Evolutionary conservation across 345 rosid species (phyloP).

Genomic region (Orychophragmus violaceus): DNA sequence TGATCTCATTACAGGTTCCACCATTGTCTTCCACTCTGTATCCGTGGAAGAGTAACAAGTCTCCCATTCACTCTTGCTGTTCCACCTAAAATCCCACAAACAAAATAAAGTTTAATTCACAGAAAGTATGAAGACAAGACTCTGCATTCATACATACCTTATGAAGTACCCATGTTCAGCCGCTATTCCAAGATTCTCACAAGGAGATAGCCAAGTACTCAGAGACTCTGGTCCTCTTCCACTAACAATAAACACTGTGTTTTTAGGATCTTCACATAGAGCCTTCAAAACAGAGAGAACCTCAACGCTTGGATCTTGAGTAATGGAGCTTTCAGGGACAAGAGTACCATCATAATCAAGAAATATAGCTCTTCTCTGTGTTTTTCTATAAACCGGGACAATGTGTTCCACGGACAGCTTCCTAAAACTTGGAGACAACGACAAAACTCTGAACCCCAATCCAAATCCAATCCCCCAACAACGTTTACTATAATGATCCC

Average conservation of each 20-base stretch:
- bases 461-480: slow-evolving; percentile 45
- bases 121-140: too few species aligned
- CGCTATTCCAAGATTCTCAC: slow-evolving; percentile 40
- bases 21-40: slow-evolving; percentile 43
- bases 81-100: slow-evolving; percentile 37
- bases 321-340: slow-evolving; percentile 30
- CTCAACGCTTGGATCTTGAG: slow-evolving; percentile 28
- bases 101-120: too few species aligned
- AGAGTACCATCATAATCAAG: slow-evolving; percentile 46
- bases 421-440: slow-evolving; percentile 39
- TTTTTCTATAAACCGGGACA: slow-evolving; percentile 28
- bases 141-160: slow-evolving; percentile 22
- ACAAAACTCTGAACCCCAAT: slow-evolving; percentile 34
- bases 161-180: slow-evolving; percentile 44
- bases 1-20: slow-evolving; percentile 44
- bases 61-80: slow-evolving; percentile 40
- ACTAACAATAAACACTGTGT: slow-evolving; percentile 39
- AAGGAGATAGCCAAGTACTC: slow-evolving; percentile 34
- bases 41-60: slow-evolving; percentile 32
- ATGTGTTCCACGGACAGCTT: slow-evolving; percentile 31
- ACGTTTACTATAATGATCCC: slow-evolving; percentile 36
- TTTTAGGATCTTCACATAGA: slow-evolving; percentile 32
- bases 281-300: slow-evolving; percentile 28
- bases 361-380: slow-evolving; percentile 34
- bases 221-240: slow-evolving; percentile 35